Evolutionary conservation across 345 rosid species (phyloP).

Genomic region (Populus nigra): DNA sequence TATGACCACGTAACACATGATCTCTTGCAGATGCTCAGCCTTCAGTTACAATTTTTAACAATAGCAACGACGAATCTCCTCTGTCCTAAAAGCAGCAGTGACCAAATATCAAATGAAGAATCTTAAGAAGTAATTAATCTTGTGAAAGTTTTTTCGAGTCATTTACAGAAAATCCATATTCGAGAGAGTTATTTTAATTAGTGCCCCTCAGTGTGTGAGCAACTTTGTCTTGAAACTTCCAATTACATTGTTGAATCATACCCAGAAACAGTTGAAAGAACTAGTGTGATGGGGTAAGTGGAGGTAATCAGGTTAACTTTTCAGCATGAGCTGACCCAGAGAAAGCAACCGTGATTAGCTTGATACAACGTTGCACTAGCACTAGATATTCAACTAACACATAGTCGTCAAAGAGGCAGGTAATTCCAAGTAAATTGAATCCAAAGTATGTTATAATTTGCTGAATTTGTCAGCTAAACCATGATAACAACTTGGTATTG

Average conservation of each 20-base stretch:
- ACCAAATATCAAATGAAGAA: neutral
- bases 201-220: neutral
- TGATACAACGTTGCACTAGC: neutral
- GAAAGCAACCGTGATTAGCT: neutral
- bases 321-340: neutral
- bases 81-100: neutral
- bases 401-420: neutral
- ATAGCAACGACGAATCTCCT: neutral
- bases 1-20: constrained; percentile 12
- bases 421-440: neutral
- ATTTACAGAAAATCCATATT: neutral
- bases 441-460: neutral
- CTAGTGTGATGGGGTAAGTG: neutral
- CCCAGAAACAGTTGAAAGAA: neutral
- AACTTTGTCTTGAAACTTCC: too few relatives aligned
- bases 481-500: neutral
- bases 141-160: neutral
- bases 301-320: too few relatives aligned
- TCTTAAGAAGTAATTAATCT: neutral
- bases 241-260: too few relatives aligned
- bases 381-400: too few relatives aligned
- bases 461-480: neutral
- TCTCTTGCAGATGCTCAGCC: neutral
- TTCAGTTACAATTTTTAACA: neutral
- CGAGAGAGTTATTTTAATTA: neutral